phyloP scores from a whole-genome alignment of 2,329 filamentous ascomycete species.

The Apiospora malaysiana region DNA sequence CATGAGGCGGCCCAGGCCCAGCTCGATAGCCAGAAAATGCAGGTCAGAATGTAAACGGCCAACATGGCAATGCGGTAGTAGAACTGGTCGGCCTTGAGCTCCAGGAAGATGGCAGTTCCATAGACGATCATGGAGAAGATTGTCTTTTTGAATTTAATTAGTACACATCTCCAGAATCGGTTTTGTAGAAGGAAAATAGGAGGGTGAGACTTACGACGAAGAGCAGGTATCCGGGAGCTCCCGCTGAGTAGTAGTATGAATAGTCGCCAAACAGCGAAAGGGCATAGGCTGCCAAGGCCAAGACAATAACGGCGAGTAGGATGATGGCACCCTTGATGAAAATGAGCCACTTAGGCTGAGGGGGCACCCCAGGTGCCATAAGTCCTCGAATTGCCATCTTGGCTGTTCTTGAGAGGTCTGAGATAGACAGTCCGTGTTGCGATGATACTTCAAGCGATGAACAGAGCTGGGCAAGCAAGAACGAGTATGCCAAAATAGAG shows the following conservation, averaged over 20 bases:
- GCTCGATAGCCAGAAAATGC: constrained; percentile 52
- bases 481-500: background rate
- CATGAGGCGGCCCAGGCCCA: constrained; percentile 50
- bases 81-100: constrained; percentile 42
- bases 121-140: constrained; percentile 50
- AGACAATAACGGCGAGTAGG: constrained; percentile 45
- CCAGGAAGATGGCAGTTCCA: constrained; percentile 44
- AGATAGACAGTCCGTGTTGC: background rate
- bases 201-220: constrained; percentile 49
- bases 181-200: constrained; percentile 32
- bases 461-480: background rate
- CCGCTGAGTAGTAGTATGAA: constrained; percentile 36
- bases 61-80: constrained; percentile 48
- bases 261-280: constrained; percentile 41
- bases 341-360: constrained; percentile 43
- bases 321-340: constrained; percentile 46
- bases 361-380: constrained; percentile 44
- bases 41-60: constrained; percentile 42
- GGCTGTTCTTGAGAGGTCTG: background rate
- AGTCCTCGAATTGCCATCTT: constrained; percentile 40
- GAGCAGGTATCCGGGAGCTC: constrained; percentile 50
- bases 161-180: constrained; percentile 23
- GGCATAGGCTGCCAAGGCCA: constrained; percentile 49
- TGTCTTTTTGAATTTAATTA: constrained; percentile 35
- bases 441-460: background rate